Percentiles rank a stretch among this genome's conserved stretches.
Conservation (phyloP, 2,329 filamentous ascomycete species). For the Alternaria brassicae region DNA sequence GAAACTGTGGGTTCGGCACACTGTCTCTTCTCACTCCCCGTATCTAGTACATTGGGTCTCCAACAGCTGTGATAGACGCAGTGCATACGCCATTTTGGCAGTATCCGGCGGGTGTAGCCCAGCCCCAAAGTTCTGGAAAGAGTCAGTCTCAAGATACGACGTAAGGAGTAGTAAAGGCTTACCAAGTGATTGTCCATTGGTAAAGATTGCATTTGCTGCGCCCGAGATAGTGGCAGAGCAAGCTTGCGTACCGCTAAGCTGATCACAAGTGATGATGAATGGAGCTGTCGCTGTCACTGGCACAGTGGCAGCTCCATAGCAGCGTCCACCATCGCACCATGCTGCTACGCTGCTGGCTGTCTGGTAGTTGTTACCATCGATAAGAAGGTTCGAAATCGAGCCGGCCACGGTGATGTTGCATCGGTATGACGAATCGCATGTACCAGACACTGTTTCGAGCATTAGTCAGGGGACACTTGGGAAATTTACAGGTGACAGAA, state of each 20-base stretch:
- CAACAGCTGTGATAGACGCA: background rate
- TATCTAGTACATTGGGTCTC: background rate
- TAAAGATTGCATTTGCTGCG: background rate
- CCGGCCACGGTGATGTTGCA: background rate
- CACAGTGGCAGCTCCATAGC: background rate
- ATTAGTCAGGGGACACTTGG: background rate
- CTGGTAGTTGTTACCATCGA: background rate
- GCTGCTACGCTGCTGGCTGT: background rate
- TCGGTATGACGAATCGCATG: background rate
- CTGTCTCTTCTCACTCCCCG: too few species aligned
- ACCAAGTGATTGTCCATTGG: background rate
- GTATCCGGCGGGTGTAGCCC: background rate
- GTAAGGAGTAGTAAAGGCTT: background rate
- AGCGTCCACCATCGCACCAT: background rate
- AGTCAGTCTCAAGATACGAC: background rate
- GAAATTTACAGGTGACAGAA: rapidly evolving
- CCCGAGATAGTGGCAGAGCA: background rate
- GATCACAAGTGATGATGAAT: background rate
- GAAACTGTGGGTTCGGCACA: too few species aligned
- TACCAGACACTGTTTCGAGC: background rate
- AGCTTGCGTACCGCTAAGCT: background rate
- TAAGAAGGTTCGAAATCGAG: background rate
- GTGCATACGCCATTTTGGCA: background rate
- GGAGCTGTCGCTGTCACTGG: background rate
- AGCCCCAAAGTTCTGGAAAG: background rate